Conservation (phyloP, 169 alveolate species). For the Cryptosporidium canis region DNA sequence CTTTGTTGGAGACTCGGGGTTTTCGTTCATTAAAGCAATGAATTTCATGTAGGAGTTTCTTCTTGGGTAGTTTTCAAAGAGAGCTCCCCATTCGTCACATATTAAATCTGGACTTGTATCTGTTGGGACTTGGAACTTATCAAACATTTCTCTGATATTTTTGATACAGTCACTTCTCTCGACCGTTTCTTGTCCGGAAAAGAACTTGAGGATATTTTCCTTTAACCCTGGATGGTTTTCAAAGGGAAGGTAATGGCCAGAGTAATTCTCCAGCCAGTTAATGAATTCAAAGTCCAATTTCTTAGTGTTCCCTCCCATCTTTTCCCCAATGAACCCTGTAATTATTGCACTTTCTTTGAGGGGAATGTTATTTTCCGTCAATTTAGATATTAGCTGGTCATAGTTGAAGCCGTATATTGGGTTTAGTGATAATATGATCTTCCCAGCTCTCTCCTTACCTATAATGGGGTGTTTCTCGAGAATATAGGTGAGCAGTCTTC, state of each 20-base stretch:
- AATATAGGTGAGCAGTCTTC: conserved; percentile 9
- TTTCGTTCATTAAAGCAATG: not conserved
- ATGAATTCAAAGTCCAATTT: conserved; percentile 6
- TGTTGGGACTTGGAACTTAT: not conserved
- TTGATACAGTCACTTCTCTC: conserved; percentile 11
- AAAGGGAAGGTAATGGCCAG: conserved; percentile 55
- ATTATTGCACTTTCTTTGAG: conserved; percentile 37
- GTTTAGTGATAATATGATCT: conserved; percentile 1
- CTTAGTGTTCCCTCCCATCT: not conserved
- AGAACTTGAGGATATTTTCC: conserved; percentile 8
- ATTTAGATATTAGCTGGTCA: conserved; percentile 23
- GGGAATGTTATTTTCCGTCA: conserved; percentile 24
- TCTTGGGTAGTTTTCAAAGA: conserved; percentile 39
- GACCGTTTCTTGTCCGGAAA: not conserved
- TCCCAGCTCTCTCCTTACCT: not conserved
- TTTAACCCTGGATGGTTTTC: conserved; percentile 25
- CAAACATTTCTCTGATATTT: conserved; percentile 7
- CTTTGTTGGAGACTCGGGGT: not conserved
- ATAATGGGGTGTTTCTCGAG: conserved; percentile 19
- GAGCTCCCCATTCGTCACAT: conserved; percentile 46
- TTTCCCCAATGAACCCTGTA: conserved; percentile 26
- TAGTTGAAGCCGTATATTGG: conserved; percentile 51
- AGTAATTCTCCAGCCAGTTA: conserved; percentile 31
- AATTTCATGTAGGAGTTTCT: not conserved
- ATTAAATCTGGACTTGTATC: not conserved